phyloP scores from a whole-genome alignment of 2,329 filamentous ascomycete species.

The Ceratocystis harringtonii region DNA sequence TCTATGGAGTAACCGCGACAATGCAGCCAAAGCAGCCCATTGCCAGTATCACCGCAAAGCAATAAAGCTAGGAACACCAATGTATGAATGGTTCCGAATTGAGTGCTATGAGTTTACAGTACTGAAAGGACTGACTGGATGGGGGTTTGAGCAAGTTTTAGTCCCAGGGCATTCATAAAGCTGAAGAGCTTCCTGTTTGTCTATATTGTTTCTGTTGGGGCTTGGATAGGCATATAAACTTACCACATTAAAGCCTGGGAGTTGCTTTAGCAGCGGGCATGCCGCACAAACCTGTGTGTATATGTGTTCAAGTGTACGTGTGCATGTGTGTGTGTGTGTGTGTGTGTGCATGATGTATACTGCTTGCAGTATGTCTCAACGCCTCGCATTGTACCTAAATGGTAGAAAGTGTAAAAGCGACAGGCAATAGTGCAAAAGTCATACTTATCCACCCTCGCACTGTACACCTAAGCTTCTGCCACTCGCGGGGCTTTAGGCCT shows the following conservation, averaged over 20 bases:
- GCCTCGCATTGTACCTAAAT: no score
- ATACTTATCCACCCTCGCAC: background rate
- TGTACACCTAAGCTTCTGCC: background rate
- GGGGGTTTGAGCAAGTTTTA: constrained; percentile 27
- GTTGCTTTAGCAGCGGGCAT: no score
- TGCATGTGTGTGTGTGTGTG: background rate
- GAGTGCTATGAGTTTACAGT: constrained; percentile 56
- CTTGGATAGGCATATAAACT: background rate
- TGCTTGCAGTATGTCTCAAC: background rate
- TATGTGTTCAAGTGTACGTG: background rate
- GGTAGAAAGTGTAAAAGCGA: background rate
- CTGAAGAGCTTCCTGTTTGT: background rate
- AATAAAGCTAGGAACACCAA: constrained; percentile 47
- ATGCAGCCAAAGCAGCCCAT: constrained; percentile 43
- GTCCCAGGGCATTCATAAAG: background rate
- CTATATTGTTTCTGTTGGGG: background rate
- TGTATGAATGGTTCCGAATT: constrained; percentile 53
- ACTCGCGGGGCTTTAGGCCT: constrained; percentile 10
- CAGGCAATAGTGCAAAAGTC: constrained; percentile 7
- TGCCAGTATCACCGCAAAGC: constrained; percentile 49
- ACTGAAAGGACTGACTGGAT: constrained; percentile 46
- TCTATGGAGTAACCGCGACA: constrained; percentile 45
- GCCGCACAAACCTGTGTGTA: no score
- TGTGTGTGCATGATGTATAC: background rate
- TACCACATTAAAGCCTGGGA: background rate